A percentile compares a stretch with the other conserved stretches of the same genome.
Conservation (phyloP, 768 basidiomycete species). For the Lactifluus subvellereus region DNA sequence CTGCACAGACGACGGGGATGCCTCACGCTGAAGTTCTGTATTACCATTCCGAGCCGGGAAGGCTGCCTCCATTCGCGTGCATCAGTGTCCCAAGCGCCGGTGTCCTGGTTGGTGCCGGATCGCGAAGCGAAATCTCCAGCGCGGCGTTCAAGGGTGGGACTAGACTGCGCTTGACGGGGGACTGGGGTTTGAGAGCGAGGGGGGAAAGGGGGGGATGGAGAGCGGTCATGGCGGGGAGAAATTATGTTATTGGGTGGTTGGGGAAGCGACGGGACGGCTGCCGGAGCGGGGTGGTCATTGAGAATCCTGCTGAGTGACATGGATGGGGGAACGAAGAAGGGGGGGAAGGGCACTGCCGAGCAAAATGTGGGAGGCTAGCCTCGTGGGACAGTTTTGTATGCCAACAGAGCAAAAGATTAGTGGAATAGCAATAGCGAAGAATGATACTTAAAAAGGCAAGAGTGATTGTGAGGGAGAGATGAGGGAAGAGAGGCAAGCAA, state of each 20-base stretch:
- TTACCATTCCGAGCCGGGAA: constrained; percentile 36
- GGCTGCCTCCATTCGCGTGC: constrained; percentile 36
- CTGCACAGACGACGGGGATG: constrained; percentile 29
- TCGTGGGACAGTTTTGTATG: constrained; percentile 19
- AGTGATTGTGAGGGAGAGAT: background rate
- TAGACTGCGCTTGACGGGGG: constrained; percentile 25
- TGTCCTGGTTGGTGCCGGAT: constrained; percentile 35
- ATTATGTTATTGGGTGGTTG: constrained; percentile 32
- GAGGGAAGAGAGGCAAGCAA: background rate
- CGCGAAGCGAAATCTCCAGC: constrained; percentile 35
- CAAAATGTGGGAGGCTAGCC: background rate
- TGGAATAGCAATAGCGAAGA: background rate
- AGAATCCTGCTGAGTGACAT: constrained; percentile 28
- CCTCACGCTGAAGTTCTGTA: constrained; percentile 32
- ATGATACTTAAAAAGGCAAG: background rate
- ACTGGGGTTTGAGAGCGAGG: constrained; percentile 20
- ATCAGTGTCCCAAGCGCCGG: constrained; percentile 37
- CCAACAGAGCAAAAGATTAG: background rate
- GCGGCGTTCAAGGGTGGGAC: constrained; percentile 30
- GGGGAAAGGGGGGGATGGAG: constrained; percentile 19
- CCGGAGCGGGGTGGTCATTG: constrained; percentile 45
- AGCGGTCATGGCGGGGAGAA: constrained; percentile 24
- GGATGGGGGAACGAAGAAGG: constrained; percentile 2
- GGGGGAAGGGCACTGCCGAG: background rate
- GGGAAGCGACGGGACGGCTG: constrained; percentile 25